Percentiles rank a stretch among this genome's conserved stretches.
phyloP scores from a whole-genome alignment of 2,329 filamentous ascomycete genomes.

The Aspergillus brasiliensis region DNA sequence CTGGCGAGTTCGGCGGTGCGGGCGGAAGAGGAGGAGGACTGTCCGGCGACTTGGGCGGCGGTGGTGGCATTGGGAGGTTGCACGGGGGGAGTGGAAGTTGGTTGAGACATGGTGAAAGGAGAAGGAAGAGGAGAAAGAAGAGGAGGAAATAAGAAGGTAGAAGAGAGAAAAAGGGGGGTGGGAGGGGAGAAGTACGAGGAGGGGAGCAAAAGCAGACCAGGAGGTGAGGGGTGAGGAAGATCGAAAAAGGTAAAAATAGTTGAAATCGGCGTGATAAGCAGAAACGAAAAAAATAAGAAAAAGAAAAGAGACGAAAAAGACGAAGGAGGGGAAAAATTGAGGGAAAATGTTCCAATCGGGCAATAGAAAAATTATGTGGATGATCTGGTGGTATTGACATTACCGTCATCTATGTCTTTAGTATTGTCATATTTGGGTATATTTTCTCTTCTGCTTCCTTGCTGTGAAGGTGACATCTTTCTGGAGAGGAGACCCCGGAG shows the following conservation, averaged over 20 bases:
- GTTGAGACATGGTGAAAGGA: conserved; percentile 44
- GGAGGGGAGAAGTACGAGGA: conserved; percentile 1
- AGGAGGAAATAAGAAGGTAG: conserved; percentile 19
- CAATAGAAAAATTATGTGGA: conserved; percentile 10
- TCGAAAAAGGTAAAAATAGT: conserved; percentile 22
- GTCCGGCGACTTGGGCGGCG: conserved; percentile 45
- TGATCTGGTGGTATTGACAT: conserved; percentile 11
- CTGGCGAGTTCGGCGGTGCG: conserved; percentile 57
- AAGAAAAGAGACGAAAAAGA: background rate
- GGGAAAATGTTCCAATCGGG: conserved; percentile 12
- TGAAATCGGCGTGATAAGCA: conserved; percentile 19
- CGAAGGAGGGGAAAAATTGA: conserved; percentile 4
- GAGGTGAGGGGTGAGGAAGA: conserved; percentile 21
- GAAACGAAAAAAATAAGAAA: no score
- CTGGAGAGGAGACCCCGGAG: no score
- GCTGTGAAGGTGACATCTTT: no score
- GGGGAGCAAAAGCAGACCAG: conserved; percentile 18
- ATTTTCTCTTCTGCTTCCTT: background rate
- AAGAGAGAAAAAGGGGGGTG: conserved; percentile 17
- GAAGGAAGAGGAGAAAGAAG: conserved; percentile 16
- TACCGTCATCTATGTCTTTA: background rate
- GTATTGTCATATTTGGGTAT: background rate
- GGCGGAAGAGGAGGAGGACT: conserved; percentile 50
- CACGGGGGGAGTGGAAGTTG: conserved; percentile 27
- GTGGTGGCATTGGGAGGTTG: conserved; percentile 42